These are phyloP conservation scores for Acacia acuminata DNA, from an alignment of 306 rosid species.

Conservation along the genomic window DNA sequence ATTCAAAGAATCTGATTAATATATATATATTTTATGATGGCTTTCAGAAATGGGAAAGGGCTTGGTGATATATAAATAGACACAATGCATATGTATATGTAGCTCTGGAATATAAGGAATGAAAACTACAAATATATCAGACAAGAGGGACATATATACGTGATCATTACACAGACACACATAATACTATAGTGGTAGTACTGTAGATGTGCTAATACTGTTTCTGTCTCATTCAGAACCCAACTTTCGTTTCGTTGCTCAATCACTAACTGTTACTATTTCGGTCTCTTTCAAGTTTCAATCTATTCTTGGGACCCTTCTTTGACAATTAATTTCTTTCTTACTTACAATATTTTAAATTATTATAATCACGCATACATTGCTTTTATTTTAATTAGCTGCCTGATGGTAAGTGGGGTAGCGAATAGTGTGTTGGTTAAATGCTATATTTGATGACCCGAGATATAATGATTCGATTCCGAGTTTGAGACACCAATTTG, in stretches of 20 bases:
- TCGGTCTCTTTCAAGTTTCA: neutral
- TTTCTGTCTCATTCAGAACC: constrained; percentile 57
- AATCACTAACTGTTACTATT: constrained; percentile 28
- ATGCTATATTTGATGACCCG: neutral
- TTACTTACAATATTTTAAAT: too few species aligned
- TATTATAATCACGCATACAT: neutral
- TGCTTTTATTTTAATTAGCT: too few species aligned
- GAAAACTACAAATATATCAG: neutral
- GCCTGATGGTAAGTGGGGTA: too few species aligned
- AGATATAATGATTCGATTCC: neutral
- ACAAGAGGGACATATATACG: neutral
- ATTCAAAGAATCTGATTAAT: neutral
- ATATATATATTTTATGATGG: neutral
- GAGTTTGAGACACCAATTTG: neutral
- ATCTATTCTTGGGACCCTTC: neutral
- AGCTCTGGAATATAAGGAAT: neutral
- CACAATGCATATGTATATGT: neutral
- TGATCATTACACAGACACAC: too few species aligned
- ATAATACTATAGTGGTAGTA: too few species aligned
- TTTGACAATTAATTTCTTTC: neutral
- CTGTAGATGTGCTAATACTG: neutral
- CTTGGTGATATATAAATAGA: neutral
- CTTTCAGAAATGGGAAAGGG: constrained; percentile 8
- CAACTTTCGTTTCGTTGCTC: constrained; percentile 42
- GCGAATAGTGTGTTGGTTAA: too few species aligned